These are phyloP conservation scores for Pittosporum tobira DNA, from an alignment of 129 eudicot species.

Conservation along the genomic window DNA sequence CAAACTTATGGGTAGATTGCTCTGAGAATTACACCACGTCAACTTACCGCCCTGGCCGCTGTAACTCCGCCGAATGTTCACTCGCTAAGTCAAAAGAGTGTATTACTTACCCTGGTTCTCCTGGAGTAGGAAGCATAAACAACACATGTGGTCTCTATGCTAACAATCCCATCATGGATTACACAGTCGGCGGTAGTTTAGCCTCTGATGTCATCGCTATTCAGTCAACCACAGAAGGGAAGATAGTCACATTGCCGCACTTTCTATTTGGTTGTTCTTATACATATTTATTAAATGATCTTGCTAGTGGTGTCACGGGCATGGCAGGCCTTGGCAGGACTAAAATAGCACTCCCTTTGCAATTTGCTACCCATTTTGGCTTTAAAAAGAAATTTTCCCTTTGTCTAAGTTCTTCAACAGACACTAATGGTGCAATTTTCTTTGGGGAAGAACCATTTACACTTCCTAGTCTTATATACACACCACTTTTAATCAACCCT, in stretches of 20 bases:
- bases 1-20: no score
- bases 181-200: slow-evolving; percentile 16
- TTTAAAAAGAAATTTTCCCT: slow-evolving; percentile 22
- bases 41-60: no score
- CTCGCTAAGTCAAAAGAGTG: slow-evolving; percentile 19
- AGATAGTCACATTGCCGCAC: neutral
- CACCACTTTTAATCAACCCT: slow-evolving; percentile 20
- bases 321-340: slow-evolving; percentile 38
- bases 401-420: slow-evolving; percentile 19
- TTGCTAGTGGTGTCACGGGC: slow-evolving; percentile 31
- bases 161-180: slow-evolving; percentile 7
- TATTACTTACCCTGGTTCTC: slow-evolving; percentile 5
- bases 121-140: slow-evolving; percentile 18
- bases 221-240: slow-evolving; percentile 20
- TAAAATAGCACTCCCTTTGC: slow-evolving; percentile 23
- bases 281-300: slow-evolving; percentile 12
- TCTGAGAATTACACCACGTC: no score
- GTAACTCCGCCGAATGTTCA: slow-evolving; percentile 4
- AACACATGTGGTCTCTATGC: slow-evolving; percentile 27
- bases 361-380: slow-evolving; percentile 19
- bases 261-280: slow-evolving; percentile 18
- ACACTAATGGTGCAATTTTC: no score
- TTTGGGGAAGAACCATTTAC: no score
- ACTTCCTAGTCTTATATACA: no score
- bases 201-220: slow-evolving; percentile 15